Percentiles rank a stretch among this genome's conserved stretches.
Evolutionary conservation across 495 filamentous ascomycete species (phyloP).

Genomic region (Xylaria nigripes): DNA sequence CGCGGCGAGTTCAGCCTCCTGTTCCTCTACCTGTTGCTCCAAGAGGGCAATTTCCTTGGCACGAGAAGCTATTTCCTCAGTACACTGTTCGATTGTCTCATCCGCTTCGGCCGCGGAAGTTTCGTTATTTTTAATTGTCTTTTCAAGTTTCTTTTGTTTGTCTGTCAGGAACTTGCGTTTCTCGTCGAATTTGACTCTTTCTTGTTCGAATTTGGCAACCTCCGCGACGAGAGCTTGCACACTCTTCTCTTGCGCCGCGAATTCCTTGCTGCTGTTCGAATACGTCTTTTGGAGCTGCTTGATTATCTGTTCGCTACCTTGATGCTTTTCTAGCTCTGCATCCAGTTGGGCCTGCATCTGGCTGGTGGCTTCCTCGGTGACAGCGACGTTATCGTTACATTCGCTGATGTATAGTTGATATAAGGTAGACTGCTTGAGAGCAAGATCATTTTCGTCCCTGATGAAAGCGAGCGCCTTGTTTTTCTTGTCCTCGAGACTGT

Average conservation of each 20-base stretch:
- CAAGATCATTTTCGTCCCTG: constrained; percentile 85
- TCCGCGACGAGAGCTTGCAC: constrained; percentile 76
- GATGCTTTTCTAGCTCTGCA: constrained; percentile 81
- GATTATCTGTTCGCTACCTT: constrained; percentile 85
- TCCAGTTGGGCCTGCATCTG: constrained; percentile 87
- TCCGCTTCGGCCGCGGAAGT: constrained; percentile 62
- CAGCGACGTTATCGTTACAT: constrained; percentile 76
- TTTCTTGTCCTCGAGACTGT: constrained; percentile 87
- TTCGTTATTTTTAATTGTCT: constrained; percentile 60
- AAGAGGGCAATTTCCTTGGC: constrained; percentile 59
- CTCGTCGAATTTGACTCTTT: constrained; percentile 93
- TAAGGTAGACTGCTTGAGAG: constrained; percentile 75
- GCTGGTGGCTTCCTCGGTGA: constrained; percentile 80
- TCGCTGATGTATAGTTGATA: constrained; percentile 88
- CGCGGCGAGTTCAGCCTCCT: constrained; percentile 70
- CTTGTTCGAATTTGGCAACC: constrained; percentile 87
- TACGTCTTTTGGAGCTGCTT: constrained; percentile 82
- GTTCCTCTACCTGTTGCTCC: constrained; percentile 62
- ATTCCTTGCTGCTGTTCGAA: constrained; percentile 71
- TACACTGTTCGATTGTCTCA: constrained; percentile 66
- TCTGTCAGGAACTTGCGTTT: constrained; percentile 85
- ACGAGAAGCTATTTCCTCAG: constrained; percentile 68
- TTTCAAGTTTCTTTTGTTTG: constrained; percentile 94
- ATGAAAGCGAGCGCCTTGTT: constrained; percentile 85
- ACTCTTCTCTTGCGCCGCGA: constrained; percentile 72